phyloP scores from a whole-genome alignment of 345 rosid genomes.

The Clausena lansium region DNA sequence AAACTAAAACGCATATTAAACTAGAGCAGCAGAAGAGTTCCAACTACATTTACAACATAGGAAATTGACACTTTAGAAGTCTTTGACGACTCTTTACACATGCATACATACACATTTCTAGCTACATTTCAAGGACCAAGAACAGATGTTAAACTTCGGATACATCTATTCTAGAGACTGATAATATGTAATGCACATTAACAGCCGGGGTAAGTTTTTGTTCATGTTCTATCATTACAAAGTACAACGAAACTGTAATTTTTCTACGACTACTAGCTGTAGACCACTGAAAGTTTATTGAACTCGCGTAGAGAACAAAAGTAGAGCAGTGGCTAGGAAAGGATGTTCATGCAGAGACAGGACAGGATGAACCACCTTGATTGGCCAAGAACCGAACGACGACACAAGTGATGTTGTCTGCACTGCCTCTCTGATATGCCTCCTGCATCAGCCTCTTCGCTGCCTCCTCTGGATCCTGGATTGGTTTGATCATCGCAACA shows the following conservation, averaged over 20 bases:
- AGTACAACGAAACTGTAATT: slow-evolving; percentile 6
- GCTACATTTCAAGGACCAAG: slow-evolving; percentile 19
- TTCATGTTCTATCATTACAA: slow-evolving; percentile 5
- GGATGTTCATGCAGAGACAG: slow-evolving; percentile 23
- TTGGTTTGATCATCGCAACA: slow-evolving; percentile 69
- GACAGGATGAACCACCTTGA: slow-evolving; percentile 41
- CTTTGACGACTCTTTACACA: slow-evolving; percentile 28
- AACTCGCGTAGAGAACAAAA: slow-evolving; percentile 3
- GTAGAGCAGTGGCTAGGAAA: not conserved
- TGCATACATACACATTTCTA: slow-evolving; percentile 27
- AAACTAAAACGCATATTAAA: not conserved
- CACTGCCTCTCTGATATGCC: slow-evolving; percentile 96
- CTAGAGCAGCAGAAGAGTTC: not conserved
- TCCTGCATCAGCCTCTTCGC: slow-evolving; percentile 85
- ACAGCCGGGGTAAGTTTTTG: slow-evolving; percentile 10
- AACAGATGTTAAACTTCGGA: slow-evolving; percentile 21
- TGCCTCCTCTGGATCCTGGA: slow-evolving; percentile 86
- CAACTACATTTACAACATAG: slow-evolving; percentile 40
- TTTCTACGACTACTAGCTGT: slow-evolving; percentile 24
- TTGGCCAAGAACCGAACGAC: slow-evolving; percentile 81
- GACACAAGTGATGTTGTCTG: slow-evolving; percentile 94
- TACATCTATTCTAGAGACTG: slow-evolving; percentile 26
- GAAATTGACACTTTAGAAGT: not conserved
- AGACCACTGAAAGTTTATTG: slow-evolving; percentile 15
- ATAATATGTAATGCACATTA: slow-evolving; percentile 11